Percentiles rank a stretch among this genome's conserved stretches.
These are phyloP conservation scores for Aspergillus floridensis DNA, from an alignment of 2,329 filamentous ascomycete species.

Conservation along the genomic window DNA sequence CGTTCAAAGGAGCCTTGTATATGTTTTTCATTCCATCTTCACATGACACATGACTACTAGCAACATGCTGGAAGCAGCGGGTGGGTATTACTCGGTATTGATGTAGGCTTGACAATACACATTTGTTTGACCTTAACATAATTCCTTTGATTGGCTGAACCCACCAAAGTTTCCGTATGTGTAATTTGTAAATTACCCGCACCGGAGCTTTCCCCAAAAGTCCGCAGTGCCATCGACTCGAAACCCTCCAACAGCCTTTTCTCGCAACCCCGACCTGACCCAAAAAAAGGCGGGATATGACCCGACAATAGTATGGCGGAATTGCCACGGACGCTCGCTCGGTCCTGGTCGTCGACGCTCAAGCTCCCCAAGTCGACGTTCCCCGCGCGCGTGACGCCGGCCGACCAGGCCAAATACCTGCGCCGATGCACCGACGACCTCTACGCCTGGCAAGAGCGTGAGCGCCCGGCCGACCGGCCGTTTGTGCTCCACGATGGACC, in stretches of 20 bases:
- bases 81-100: too few species aligned
- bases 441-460: conserved; percentile 76
- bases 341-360: conserved; percentile 69
- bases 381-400: conserved; percentile 50
- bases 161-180: background rate
- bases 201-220: conserved; percentile 1
- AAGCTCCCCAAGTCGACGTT: conserved; percentile 73
- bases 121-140: background rate
- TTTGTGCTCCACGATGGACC: conserved; percentile 94
- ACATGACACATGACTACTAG: too few species aligned
- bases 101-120: background rate
- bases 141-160: background rate
- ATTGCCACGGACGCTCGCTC: conserved; percentile 36
- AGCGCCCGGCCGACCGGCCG: conserved; percentile 52
- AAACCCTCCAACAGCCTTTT: background rate
- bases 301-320: conserved; percentile 38
- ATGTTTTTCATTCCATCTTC: background rate
- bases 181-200: background rate
- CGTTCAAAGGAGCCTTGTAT: background rate
- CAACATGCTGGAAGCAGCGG: too few species aligned
- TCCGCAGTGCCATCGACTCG: background rate
- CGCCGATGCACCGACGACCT: conserved; percentile 79
- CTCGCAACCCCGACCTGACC: conserved; percentile 6
- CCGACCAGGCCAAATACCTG: conserved; percentile 59
- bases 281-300: conserved; percentile 23